These are phyloP conservation scores for Aspergillus taichungensis DNA, from an alignment of 495 filamentous ascomycete genomes.

Conservation along the genomic window DNA sequence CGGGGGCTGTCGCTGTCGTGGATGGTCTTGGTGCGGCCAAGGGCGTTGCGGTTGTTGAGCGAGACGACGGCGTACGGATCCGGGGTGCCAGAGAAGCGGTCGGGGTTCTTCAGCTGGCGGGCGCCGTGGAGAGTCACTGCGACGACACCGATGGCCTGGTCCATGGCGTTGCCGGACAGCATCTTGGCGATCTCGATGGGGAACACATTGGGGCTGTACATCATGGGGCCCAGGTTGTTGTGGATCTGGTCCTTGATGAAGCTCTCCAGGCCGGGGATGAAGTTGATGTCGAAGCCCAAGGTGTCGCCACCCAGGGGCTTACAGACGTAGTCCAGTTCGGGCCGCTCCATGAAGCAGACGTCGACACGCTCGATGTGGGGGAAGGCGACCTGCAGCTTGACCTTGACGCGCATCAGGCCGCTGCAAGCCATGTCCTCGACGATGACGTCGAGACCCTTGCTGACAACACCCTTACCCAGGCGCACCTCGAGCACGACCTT, in stretches of 20 bases:
- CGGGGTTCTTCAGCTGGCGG: constrained; percentile 84
- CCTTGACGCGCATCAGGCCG: constrained; percentile 90
- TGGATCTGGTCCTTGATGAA: constrained; percentile 98
- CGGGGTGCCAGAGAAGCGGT: constrained; percentile 85
- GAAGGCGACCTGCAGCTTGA: constrained; percentile 93
- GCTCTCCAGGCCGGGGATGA: constrained; percentile 84
- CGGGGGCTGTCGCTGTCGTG: constrained; percentile 76
- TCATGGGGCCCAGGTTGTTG: constrained; percentile 83
- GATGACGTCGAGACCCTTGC: constrained; percentile 94
- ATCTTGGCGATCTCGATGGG: constrained; percentile 98
- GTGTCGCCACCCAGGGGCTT: constrained; percentile 94
- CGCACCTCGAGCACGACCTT: constrained; percentile 92
- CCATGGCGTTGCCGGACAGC: constrained; percentile 88
- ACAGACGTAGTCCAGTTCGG: constrained; percentile 88
- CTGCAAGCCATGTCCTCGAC: constrained; percentile 96
- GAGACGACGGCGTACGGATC: constrained; percentile 90
- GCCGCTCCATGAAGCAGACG: constrained; percentile 71
- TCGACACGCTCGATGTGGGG: constrained; percentile 91
- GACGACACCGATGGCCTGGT: constrained; percentile 91
- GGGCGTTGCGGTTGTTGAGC: constrained; percentile 66
- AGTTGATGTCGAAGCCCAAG: constrained; percentile 97
- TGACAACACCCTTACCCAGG: constrained; percentile 87
- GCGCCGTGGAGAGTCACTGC: constrained; percentile 87
- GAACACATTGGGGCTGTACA: constrained; percentile 96
- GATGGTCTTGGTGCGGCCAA: constrained; percentile 83